Conservation (phyloP, 2,329 filamentous ascomycete genomes). For the Alternaria atra region DNA sequence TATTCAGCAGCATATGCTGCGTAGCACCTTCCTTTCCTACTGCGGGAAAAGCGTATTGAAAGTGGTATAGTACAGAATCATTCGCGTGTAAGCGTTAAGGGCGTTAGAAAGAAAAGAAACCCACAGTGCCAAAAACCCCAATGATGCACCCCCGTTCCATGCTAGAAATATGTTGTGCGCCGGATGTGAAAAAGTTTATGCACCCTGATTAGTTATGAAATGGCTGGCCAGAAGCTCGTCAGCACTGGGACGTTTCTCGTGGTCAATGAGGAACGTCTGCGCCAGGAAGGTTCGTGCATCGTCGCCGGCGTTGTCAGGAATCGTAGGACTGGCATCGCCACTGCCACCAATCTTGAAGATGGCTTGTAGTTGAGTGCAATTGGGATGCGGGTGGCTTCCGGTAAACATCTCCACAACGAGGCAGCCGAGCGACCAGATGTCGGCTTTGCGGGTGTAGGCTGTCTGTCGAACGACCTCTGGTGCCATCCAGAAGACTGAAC, state of each 20-base stretch:
- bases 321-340: slow-evolving; percentile 83
- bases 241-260: slow-evolving; percentile 88
- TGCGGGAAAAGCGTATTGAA: slow-evolving; percentile 10
- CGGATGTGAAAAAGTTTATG: slow-evolving; percentile 24
- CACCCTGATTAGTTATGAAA: slow-evolving; percentile 76
- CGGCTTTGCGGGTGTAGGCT: slow-evolving; percentile 96
- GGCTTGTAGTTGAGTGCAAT: slow-evolving; percentile 95
- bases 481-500: slow-evolving; percentile 99
- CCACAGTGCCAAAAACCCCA: slow-evolving; percentile 1
- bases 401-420: slow-evolving; percentile 99
- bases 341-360: slow-evolving; percentile 96
- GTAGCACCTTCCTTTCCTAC: neutral
- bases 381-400: slow-evolving; percentile 92
- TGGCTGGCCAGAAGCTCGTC: slow-evolving; percentile 86
- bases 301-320: slow-evolving; percentile 84
- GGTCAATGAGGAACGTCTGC: slow-evolving; percentile 94
- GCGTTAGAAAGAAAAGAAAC: slow-evolving; percentile 10
- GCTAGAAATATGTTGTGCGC: slow-evolving; percentile 14
- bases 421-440: slow-evolving; percentile 98
- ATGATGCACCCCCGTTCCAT: slow-evolving; percentile 17
- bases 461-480: slow-evolving; percentile 98
- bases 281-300: slow-evolving; percentile 85
- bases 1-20: slow-evolving; percentile 2
- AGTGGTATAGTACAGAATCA: slow-evolving; percentile 30
- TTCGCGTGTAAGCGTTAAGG: slow-evolving; percentile 23